Conservation (phyloP, 2,329 filamentous ascomycete genomes). For the Fusarium camptoceras region DNA sequence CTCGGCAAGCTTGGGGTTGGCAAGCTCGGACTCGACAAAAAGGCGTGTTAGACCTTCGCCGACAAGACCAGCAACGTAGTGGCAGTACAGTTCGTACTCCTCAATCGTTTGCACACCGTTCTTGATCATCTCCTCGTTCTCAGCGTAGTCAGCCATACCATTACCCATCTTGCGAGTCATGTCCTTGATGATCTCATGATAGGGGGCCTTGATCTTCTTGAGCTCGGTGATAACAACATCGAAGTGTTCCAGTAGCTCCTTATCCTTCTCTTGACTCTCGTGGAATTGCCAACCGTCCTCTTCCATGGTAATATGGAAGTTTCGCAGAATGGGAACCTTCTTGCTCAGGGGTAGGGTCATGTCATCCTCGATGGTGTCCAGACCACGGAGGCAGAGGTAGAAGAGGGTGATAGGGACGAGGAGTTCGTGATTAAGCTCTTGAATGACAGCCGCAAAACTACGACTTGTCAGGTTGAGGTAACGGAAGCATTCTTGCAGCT, state of each 20-base stretch:
- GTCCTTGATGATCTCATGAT: constrained; percentile 88
- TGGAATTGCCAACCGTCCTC: constrained; percentile 91
- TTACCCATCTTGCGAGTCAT: constrained; percentile 96
- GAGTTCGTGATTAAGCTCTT: constrained; percentile 94
- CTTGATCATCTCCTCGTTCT: constrained; percentile 83
- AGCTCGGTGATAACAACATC: constrained; percentile 87
- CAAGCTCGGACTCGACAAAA: constrained; percentile 88
- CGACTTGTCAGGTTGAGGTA: constrained; percentile 90
- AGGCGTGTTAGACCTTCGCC: constrained; percentile 92
- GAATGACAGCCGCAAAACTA: constrained; percentile 92
- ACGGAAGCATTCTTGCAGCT: constrained; percentile 85
- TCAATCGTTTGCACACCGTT: constrained; percentile 84
- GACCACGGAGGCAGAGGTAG: constrained; percentile 89
- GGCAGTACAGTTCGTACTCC: constrained; percentile 97
- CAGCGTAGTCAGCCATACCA: constrained; percentile 96
- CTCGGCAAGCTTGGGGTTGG: constrained; percentile 84
- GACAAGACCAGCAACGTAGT: constrained; percentile 98
- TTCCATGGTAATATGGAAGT: constrained; percentile 83
- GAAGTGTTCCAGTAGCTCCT: constrained; percentile 92
- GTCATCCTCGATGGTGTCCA: constrained; percentile 99
- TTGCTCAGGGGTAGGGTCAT: constrained; percentile 86
- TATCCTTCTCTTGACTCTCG: constrained; percentile 93
- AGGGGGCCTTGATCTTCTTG: constrained; percentile 86
- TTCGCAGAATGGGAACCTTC: constrained; percentile 87
- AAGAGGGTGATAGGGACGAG: constrained; percentile 90